These are phyloP conservation scores for Lepiota venenata DNA, from an alignment of 768 basidiomycete species.

Conservation along the genomic window DNA sequence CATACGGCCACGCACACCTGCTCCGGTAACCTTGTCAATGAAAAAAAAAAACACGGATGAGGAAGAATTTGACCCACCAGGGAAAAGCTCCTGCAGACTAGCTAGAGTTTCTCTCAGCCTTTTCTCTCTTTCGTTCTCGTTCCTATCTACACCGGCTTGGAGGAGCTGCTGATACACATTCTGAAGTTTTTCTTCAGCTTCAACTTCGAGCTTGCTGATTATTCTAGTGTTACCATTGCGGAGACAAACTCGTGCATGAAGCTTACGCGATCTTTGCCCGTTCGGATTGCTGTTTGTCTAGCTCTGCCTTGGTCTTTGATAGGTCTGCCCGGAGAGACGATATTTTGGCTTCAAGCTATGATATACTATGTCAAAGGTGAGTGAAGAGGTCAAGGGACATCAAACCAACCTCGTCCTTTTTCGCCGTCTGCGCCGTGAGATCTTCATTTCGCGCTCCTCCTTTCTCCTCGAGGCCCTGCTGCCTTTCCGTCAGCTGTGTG, in stretches of 20 bases:
- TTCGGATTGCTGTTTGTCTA: constrained; percentile 86
- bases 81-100: constrained; percentile 85
- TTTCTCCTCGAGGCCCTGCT: constrained; percentile 61
- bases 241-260: neutral
- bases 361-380: neutral
- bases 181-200: constrained; percentile 89
- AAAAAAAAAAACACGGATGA: neutral
- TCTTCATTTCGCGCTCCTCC: constrained; percentile 57
- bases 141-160: constrained; percentile 86
- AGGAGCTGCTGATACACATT: constrained; percentile 80
- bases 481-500: constrained; percentile 62
- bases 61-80: constrained; percentile 45
- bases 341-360: constrained; percentile 61
- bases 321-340: constrained; percentile 56
- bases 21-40: neutral
- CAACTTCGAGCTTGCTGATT: constrained; percentile 80
- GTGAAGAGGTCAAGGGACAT: neutral
- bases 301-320: constrained; percentile 64
- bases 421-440: constrained; percentile 38
- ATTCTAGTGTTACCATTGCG: neutral
- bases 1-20: constrained; percentile 90
- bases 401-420: constrained; percentile 54
- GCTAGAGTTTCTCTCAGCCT: constrained; percentile 84
- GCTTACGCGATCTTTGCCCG: constrained; percentile 72
- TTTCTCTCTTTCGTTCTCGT: constrained; percentile 80